phyloP scores from a whole-genome alignment of 2,329 filamentous ascomycete genomes.

The Fusarium sp. region DNA sequence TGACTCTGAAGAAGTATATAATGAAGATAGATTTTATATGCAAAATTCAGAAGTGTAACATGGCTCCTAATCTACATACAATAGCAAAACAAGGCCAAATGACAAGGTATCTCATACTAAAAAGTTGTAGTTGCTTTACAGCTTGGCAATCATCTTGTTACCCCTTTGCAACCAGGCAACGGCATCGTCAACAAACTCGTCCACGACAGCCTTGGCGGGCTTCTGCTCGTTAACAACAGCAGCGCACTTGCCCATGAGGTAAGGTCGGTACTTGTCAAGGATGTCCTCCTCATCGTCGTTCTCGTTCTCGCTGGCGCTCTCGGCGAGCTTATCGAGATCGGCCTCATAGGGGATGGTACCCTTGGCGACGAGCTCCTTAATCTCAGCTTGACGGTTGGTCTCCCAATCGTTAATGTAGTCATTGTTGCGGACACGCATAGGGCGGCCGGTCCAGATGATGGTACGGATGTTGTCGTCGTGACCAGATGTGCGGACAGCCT shows the following conservation, averaged over 20 bases:
- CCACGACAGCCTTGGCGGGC: conserved; percentile 88
- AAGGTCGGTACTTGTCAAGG: conserved; percentile 91
- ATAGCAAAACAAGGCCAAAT: conserved; percentile 23
- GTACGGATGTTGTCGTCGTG: conserved; percentile 98
- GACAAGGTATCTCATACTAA: conserved; percentile 11
- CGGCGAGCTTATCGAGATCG: conserved; percentile 84
- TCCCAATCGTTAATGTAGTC: conserved; percentile 97
- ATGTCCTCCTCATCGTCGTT: conserved; percentile 82
- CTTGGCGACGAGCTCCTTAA: conserved; percentile 90
- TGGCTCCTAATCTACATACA: conserved; percentile 43
- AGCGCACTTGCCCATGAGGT: conserved; percentile 96
- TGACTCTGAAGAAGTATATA: not conserved
- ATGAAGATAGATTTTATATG: not conserved
- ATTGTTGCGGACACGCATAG: conserved; percentile 92
- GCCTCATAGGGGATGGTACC: conserved; percentile 93
- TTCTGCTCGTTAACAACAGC: conserved; percentile 95
- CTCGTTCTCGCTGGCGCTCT: conserved; percentile 73
- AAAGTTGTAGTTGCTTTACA: conserved; percentile 59
- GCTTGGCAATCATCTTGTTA: conserved; percentile 74
- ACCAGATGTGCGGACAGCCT: conserved; percentile 88
- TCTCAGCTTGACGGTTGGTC: conserved; percentile 87
- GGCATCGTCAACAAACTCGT: conserved; percentile 91
- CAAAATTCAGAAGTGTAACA: not conserved
- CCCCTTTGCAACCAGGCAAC: conserved; percentile 75
- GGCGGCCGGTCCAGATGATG: conserved; percentile 97